A percentile compares a stretch with the other conserved stretches of the same genome.
Evolutionary conservation across 164 flowering plant genomes (phyloP).

Genomic region (Magnolia changhungtana): DNA sequence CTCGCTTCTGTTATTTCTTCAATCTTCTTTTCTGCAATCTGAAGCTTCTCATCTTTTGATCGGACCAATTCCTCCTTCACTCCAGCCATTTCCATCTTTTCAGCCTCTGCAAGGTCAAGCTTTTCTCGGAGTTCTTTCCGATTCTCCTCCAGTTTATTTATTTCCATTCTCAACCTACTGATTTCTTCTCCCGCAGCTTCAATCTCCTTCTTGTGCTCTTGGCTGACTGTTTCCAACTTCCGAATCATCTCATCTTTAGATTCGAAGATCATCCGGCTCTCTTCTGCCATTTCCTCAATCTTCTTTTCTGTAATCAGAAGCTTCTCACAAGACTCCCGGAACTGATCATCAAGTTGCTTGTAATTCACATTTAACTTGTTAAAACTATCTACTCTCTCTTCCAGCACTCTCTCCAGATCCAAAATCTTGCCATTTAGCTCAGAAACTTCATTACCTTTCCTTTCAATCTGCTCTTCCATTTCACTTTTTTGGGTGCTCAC

Average conservation of each 20-base stretch:
- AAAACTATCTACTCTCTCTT: slow-evolving; percentile 10
- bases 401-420: slow-evolving; percentile 6
- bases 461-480: slow-evolving; percentile 30
- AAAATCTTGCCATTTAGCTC: slow-evolving; percentile 11
- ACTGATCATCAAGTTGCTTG: background rate
- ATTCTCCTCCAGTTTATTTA: slow-evolving; percentile 14
- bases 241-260: slow-evolving; percentile 26
- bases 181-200: slow-evolving; percentile 19
- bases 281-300: slow-evolving; percentile 9
- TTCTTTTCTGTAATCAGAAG: slow-evolving; percentile 14
- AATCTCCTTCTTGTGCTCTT: slow-evolving; percentile 28
- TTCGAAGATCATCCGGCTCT: slow-evolving; percentile 3
- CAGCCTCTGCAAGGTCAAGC: slow-evolving; percentile 13
- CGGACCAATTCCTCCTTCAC: background rate
- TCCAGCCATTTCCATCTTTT: slow-evolving; percentile 11
- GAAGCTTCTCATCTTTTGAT: slow-evolving; percentile 9
- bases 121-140: slow-evolving; percentile 18
- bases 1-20: background rate
- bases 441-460: slow-evolving; percentile 16
- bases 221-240: slow-evolving; percentile 28
- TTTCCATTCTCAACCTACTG: slow-evolving; percentile 12
- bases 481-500: slow-evolving; percentile 27
- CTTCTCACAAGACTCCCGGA: slow-evolving; percentile 7
- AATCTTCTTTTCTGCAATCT: background rate
- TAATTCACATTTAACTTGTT: background rate